Base-by-base conservation (phyloP, 352 stramenopile genomes). In the Phytophthora constricta region DNA sequence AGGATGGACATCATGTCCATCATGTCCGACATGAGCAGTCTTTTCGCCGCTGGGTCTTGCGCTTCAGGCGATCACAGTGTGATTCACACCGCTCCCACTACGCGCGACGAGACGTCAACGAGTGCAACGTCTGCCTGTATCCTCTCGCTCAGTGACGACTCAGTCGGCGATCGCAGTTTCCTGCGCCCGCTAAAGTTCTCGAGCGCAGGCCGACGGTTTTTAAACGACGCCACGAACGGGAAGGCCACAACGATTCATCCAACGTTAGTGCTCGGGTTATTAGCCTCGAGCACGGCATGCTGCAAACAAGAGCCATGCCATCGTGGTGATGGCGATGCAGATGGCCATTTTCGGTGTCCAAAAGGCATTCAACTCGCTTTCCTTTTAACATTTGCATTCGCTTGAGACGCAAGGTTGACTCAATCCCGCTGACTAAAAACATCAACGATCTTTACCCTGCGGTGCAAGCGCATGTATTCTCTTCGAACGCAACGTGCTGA, bases 41-140 rank as follows among this genome's bases (percentile, higher is more conserved):
- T 22, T 23, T 4, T 20, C 19, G 14, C 10, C 4, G 41, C 41
- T 23, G 41, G 9, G 14, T n/a, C 41, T 47, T 47, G 41, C 41
- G 41, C 5, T 11, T 20, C 41, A 47, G n/a, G 41, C 41, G 41
- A 47, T 47, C 41, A 20, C 41, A 26, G 5, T 23, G 41, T 20
- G n/a, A n/a, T n/a, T n/a, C n/a, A n/a, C n/a, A n/a, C n/a, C n/a
- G n/a, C n/a, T 16, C n/a, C 34, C n/a, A 42, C 34, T 42, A 10
- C 11, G 34, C 41, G 41, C 41, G 41, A 47, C 41, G 41, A 47
- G 14, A 23, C 41, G n/a, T 20, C 31, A 37, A 11, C 14, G 17
- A 47, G 41, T 47, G 41, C 41, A 47, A 47, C 41, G 41, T 47
- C 41, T 47, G 41, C 41, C 41, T 20, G n/a, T 47, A 47, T 47